Evolutionary conservation across 176 grass and related monocot species (phyloP).

Genomic region (Alopecurus myosuroides): DNA sequence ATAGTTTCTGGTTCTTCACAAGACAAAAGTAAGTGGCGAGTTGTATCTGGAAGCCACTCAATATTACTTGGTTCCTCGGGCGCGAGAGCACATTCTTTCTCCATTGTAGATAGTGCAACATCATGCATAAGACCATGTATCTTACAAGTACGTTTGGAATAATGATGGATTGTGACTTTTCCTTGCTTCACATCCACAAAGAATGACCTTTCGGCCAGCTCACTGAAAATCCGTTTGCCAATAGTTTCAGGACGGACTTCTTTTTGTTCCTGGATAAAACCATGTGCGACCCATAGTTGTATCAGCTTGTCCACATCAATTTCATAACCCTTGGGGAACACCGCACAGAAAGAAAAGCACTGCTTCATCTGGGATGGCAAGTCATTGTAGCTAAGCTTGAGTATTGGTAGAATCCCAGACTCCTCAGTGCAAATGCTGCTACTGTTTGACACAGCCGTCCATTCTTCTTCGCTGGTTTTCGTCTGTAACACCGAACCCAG

Average conservation of each 20-base stretch:
- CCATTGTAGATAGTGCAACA: background rate
- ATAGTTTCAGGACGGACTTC: background rate
- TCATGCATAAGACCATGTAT: background rate
- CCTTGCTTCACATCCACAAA: background rate
- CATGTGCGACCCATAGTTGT: background rate
- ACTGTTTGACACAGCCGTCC: background rate
- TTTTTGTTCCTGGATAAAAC: background rate
- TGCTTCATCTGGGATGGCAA: background rate
- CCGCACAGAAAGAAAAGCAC: background rate
- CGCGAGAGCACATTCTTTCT: background rate
- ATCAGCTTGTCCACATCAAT: background rate
- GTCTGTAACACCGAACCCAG: background rate
- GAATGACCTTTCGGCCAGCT: background rate
- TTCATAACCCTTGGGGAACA: background rate
- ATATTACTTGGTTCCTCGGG: background rate
- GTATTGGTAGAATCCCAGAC: background rate
- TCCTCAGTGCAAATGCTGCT: background rate
- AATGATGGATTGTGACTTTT: background rate
- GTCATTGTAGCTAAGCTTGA: constrained; percentile 9
- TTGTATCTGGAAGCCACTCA: background rate
- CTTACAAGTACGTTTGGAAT: background rate
- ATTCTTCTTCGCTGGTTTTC: constrained; percentile 5
- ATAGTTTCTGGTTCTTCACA: background rate
- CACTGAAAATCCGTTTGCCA: background rate
- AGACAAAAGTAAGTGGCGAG: background rate